Base-by-base conservation (phyloP, 208 protist genomes). In the Crithidia mellificae region DNA sequence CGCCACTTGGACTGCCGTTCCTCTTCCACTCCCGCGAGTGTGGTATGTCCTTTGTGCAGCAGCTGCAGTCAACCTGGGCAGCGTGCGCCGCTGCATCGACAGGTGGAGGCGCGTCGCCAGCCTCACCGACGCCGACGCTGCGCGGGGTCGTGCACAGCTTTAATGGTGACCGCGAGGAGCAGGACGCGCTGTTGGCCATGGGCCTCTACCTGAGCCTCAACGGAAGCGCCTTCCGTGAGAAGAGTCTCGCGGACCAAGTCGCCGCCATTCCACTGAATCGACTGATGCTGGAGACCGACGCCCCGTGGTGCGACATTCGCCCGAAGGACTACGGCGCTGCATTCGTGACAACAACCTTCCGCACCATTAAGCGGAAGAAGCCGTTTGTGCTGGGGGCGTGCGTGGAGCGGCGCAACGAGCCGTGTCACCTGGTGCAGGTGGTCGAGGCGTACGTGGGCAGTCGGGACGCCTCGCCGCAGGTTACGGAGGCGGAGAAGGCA, bases 121-220 rank as follows among this genome's bases (percentile, higher is more conserved):
- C 43, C 20, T n/a, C 41, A 34, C 36, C 43, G 17, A 3, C 41
- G 22, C 15, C 58, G 15, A 63, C 43, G 17, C 63, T 88, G 54
- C 41, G 64, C 12, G 88, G 85, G 34, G 92, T 99, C 14, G 96
- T 98, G 39, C 97, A 99, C 80, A 98, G 92, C 58, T 99, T 98
- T 74, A 97, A 93, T 54, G 97, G 96, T 19, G 78, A 74, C 12
- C 52, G 34, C 9, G 91, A 96, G 65, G 90, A 97, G 62, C 83
- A 97, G 54, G 76, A 86, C 20, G 65, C 68, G 34, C 72, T 94
- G 29, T 67, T 96, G 19, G 54, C 47, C 54, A 77, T 97, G 80
- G 87, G 94, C 68, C 80, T 93, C 38, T 90, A 92, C 72, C 73
- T 96, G 15, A 96, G 95, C 61, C 50, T 97, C n/a, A 97, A 97